Percentiles rank a stretch among this genome's conserved stretches.
phyloP scores from a whole-genome alignment of 306 rosid species.

The Cucumis sativus region Cucumber_9930_V3 NC_026659.2:28746001-28746500 shows the following conservation, averaged over 20 bases:
- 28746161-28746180: not conserved
- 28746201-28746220: slow-evolving; percentile 3
- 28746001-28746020: slow-evolving; percentile 87
- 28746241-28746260: slow-evolving; percentile 17
- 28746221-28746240: slow-evolving; percentile 7
- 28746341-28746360: slow-evolving; percentile 93
- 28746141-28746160: not conserved
- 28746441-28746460: slow-evolving; percentile 16
- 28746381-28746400: slow-evolving; percentile 39
- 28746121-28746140: not conserved
- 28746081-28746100: slow-evolving; percentile 83
- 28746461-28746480: slow-evolving; percentile 65
- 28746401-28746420: not conserved
- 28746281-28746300: slow-evolving; percentile 76
- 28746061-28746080: slow-evolving; percentile 91
- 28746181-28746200: slow-evolving; percentile 2
- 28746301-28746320: slow-evolving; percentile 97
- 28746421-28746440: not conserved
- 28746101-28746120: slow-evolving; percentile 53
- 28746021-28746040: slow-evolving; percentile 94
- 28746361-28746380: slow-evolving; percentile 99
- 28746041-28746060: slow-evolving; percentile 97
- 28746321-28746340: slow-evolving; percentile 67
- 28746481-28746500: slow-evolving; percentile 92
- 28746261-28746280: slow-evolving; percentile 84